Evolutionary conservation across 495 filamentous ascomycete genomes (phyloP), one percentile per base, ranked within the genome.

Genomic region (Amniculicola lignicola): DNA sequence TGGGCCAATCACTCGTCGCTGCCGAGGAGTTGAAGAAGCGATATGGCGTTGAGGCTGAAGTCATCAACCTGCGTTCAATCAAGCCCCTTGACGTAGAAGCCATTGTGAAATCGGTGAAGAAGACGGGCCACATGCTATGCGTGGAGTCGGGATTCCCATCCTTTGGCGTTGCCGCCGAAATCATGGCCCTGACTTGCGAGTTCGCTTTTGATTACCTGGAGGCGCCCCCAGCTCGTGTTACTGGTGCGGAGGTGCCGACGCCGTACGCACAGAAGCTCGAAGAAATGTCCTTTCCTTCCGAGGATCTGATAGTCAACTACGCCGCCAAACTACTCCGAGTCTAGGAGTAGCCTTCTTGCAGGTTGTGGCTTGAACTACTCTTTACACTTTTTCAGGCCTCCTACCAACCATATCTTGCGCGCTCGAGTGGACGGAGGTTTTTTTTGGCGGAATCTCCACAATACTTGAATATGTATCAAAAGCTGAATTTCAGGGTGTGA

Each of bases 191-290:
- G 35, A 85, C 88, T 51, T 94, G 94, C 88, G 93, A 98, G 75
- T 97, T 96, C 72, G 92, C 83, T 54, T 98, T 97, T 72, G 93
- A 97, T 77, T 96, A 94, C 78, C 82, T 98, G 57, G 85, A 95
- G 59, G 88, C 88, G 59, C 93, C 93, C 35, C 93, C 90, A 54
- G 86, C 92, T 70, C 83, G 92, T 72, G 82, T 97, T 64, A 95
- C 89, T 51, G 93, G 92, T 73, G 92, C 93, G 54, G 92, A 96
- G 72, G 93, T 97, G 11, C 92, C 91, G 50, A 96, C 91, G 39
- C 91, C 92, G 44, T 96, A 96, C 72, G 89, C 90, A 41, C 74
- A 82, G 69, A 84, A 85, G 63, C 80, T 96, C 53, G 93, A 98
- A 79, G 78, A 88, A 68, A 84, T 97, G 86, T 77, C 79, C 65